Conservation (phyloP, 176 grass and related monocot species). For the Eremochloa ophiuroides region DNA sequence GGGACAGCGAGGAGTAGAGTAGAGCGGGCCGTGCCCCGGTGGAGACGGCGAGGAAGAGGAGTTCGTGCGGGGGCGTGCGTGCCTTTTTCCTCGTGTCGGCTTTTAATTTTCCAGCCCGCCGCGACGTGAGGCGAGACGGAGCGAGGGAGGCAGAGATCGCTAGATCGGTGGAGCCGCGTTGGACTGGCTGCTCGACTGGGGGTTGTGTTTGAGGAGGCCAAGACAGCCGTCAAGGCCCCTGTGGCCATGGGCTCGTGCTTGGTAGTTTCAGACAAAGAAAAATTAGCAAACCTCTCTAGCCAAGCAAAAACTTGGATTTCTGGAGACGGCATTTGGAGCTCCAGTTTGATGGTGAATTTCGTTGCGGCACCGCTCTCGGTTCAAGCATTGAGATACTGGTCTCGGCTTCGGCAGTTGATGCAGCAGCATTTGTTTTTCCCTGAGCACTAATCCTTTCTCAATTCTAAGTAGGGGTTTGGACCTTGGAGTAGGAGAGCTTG, state of each 20-base stretch:
- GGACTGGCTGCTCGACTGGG: too few relatives aligned
- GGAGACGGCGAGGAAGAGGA: constrained; percentile 25
- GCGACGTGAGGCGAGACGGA: neutral
- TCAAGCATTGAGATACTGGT: too few relatives aligned
- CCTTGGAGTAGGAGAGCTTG: too few relatives aligned
- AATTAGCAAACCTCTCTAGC: too few relatives aligned
- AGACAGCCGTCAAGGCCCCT: neutral
- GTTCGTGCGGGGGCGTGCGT: constrained; percentile 38
- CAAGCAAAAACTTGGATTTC: too few relatives aligned
- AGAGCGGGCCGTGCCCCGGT: neutral
- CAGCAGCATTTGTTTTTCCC: too few relatives aligned
- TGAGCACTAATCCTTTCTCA: too few relatives aligned
- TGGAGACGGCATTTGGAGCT: too few relatives aligned
- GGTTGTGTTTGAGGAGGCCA: neutral
- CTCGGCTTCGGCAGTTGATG: too few relatives aligned
- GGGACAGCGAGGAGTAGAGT: neutral
- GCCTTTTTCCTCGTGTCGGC: constrained; percentile 19
- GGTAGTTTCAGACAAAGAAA: neutral
- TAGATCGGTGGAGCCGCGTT: neutral
- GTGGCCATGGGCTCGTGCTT: neutral
- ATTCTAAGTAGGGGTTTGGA: too few relatives aligned
- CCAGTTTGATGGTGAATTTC: neutral
- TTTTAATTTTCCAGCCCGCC: constrained; percentile 35
- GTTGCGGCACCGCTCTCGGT: too few relatives aligned
- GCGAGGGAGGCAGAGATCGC: neutral